Percentiles rank a stretch among this genome's conserved stretches.
Conservation (phyloP, 2,329 filamentous ascomycete genomes). For the Exophiala sp. region DNA sequence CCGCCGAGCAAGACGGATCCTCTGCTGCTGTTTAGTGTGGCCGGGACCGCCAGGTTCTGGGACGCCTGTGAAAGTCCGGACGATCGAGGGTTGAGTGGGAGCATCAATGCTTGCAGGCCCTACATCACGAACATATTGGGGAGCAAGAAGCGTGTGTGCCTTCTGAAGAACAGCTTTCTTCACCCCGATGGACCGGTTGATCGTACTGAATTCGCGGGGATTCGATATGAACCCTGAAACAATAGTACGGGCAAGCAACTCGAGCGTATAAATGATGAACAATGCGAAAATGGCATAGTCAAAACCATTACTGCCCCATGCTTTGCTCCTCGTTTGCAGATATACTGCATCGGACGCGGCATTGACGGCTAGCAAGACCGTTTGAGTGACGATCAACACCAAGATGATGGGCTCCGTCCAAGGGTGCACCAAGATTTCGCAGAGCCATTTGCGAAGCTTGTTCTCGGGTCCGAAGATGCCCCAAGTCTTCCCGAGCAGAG, state of each 20-base stretch:
- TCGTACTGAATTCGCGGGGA: conserved; percentile 83
- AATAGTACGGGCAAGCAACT: conserved; percentile 74
- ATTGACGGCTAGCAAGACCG: conserved; percentile 80
- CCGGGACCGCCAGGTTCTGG: conserved; percentile 58
- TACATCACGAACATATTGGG: conserved; percentile 57
- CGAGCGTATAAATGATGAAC: conserved; percentile 84
- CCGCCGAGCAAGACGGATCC: conserved; percentile 76
- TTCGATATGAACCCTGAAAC: conserved; percentile 93
- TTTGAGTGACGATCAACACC: conserved; percentile 79
- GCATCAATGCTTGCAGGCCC: conserved; percentile 36
- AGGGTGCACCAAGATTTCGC: conserved; percentile 78
- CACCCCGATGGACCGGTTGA: conserved; percentile 70
- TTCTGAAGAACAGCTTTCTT: conserved; percentile 69
- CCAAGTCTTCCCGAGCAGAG: conserved; percentile 76
- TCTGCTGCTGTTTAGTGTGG: conserved; percentile 69
- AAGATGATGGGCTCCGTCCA: conserved; percentile 82
- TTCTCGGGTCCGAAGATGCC: conserved; percentile 79
- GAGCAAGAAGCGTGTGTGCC: conserved; percentile 72
- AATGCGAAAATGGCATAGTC: conserved; percentile 77
- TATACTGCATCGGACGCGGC: conserved; percentile 63
- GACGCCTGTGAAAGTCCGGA: conserved; percentile 69
- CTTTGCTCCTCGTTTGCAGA: conserved; percentile 50
- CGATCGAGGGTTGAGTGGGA: conserved; percentile 56
- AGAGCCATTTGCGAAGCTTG: conserved; percentile 64
- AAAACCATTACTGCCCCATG: conserved; percentile 61